Evolutionary conservation across 139 green algal species (phyloP), one percentile per base, ranked within the genome.

Genomic region (Parachlorella kessleri): DNA sequence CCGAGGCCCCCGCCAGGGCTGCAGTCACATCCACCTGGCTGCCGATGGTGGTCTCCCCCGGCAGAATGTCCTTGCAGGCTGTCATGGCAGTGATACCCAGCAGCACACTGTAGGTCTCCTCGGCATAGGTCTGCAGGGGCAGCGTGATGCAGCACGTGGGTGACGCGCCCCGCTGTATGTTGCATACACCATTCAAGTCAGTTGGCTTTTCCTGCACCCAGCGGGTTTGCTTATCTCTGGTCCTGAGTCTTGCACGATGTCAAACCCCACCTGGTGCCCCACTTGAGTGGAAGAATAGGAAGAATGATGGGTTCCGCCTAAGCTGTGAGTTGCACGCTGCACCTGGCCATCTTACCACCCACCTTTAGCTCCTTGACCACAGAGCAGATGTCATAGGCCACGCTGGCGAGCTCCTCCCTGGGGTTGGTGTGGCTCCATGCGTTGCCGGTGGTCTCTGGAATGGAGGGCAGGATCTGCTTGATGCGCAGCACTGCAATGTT

Each of bases 381-480:
- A 3, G 40, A 24, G 53, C 72, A 77, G 35, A 77, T 77, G 9
- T 77, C 48, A 24, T 2, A 1, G 1, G 72, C 72, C 2, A 63
- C 72, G 7, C 24, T 33, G 21, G 18, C 33, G 26, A 77, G 35
- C 32, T 77, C 72, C 0, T 77, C 53, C 21, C 53, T 41, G 6
- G 72, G 72, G 35, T 69, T 53, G 2, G 67, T 77, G 48, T 28
- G 40, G 53, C 72, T 48, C 72, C 72, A 77, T 4, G 53, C 67
- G 33, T 77, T 41, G 53, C 72, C 72, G 72, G 42, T 77, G 72
- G n/a, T 54, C 53, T 77, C 72, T 4, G 72, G 72, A 23, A 77
- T 48, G 32, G 42, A 67, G 68, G 68, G 68, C 38, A 73, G 6
- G 48, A 77, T 67, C 72, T 53, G 35, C 23, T 68, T 37, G 53